These are phyloP conservation scores for Penicillium sp. DNA, from an alignment of 2,329 filamentous ascomycete species.

Conservation along the genomic window DNA sequence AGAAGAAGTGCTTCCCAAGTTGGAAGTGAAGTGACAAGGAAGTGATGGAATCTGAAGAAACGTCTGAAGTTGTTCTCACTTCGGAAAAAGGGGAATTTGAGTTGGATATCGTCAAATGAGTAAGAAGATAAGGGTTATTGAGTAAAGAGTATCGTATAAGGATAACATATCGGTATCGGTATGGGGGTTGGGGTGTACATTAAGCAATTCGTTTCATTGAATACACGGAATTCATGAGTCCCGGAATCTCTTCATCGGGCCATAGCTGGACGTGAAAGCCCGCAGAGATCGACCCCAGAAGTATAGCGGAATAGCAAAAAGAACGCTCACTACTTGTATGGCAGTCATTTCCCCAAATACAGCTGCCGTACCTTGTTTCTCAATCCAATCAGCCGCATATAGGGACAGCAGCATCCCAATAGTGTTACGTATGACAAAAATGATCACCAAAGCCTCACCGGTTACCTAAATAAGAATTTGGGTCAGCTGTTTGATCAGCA, in stretches of 20 bases:
- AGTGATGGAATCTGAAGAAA: no score
- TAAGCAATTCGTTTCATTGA: not conserved
- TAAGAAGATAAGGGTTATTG: no score
- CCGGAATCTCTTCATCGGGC: conserved; percentile 26
- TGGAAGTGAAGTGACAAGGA: no score
- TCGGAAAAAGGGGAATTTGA: no score
- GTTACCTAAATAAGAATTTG: conserved; percentile 16
- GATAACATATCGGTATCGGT: no score
- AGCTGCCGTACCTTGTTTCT: conserved; percentile 17
- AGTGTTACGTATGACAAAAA: conserved; percentile 29
- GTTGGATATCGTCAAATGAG: no score
- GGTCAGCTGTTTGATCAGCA: not conserved
- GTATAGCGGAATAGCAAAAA: conserved; percentile 24
- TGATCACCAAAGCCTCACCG: conserved; percentile 27
- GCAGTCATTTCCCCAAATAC: conserved; percentile 30
- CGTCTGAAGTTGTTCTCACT: no score
- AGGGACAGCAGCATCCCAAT: conserved; percentile 29
- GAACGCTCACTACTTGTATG: conserved; percentile 22
- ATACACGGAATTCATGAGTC: not conserved
- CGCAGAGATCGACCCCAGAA: conserved; percentile 20
- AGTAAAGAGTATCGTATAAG: no score
- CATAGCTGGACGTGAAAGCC: conserved; percentile 21
- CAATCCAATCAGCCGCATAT: conserved; percentile 27
- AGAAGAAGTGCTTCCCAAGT: no score
- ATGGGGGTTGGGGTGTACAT: no score